phyloP scores from a whole-genome alignment of 148 eudicot genomes.

The Simmondsia chinensis region DNA sequence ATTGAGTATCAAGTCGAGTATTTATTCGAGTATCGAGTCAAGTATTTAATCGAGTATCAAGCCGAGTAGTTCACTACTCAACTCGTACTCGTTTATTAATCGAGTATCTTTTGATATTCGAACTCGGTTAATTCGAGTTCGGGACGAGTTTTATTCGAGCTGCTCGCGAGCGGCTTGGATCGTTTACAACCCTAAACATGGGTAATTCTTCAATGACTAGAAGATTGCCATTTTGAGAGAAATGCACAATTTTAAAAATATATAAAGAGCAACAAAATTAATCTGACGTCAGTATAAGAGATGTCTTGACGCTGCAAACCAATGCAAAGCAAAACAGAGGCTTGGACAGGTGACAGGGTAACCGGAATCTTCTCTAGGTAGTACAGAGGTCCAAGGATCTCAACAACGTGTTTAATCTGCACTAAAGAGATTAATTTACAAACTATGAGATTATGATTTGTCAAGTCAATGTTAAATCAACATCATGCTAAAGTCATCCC shows the following conservation, averaged over 20 bases:
- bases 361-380: constrained; percentile 75
- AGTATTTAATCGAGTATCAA: too few relatives aligned
- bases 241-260: background rate
- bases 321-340: constrained; percentile 81
- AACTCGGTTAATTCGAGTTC: too few relatives aligned
- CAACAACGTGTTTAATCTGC: constrained; percentile 59
- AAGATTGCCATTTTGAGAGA: background rate
- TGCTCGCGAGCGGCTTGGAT: too few relatives aligned
- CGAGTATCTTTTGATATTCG: too few relatives aligned
- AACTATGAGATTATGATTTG: background rate
- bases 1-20: too few relatives aligned
- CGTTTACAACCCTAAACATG: too few relatives aligned
- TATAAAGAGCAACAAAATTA: background rate
- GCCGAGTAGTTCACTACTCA: too few relatives aligned
- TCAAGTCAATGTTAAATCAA: background rate
- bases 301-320: constrained; percentile 72
- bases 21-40: too few relatives aligned
- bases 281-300: constrained; percentile 58
- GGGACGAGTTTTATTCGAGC: too few relatives aligned
- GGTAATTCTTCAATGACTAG: too few relatives aligned
- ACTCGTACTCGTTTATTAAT: too few relatives aligned
- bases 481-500: background rate
- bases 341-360: constrained; percentile 58
- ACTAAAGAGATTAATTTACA: background rate
- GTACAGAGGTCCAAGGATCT: constrained; percentile 41